Base-by-base conservation (phyloP, 192 early-diverging fungal species). In the Haplosporangium gracile region DNA sequence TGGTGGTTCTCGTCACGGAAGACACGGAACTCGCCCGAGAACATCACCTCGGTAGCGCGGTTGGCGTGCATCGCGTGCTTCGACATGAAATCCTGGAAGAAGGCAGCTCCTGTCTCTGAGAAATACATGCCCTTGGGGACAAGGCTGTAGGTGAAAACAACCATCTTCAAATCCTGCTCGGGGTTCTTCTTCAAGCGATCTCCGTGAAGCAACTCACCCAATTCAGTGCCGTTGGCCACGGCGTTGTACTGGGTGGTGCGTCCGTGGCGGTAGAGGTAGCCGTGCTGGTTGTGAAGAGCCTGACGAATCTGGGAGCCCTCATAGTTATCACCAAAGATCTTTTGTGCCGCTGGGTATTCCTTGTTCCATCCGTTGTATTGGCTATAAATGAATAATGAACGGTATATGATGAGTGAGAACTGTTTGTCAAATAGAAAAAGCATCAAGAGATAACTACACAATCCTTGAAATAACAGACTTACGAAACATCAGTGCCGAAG, bases 11-110 rank as follows among this genome's bases (percentile, higher is more conserved):
- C 74, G 55, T 85, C 78, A 51, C 45, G 51, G 51, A 86, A 81
- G 10, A 86, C 24, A 15, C 84, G 78, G 76, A 86, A 86, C 75
- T 86, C 84, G 29, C 84, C 84, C 24, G 84, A 73, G 57, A 71
- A 86, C 57, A 80, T n/a, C 15, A 86, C 84, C 32, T 86, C 84
- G 0, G 74, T 74, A n/a, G 84, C 78, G 39, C 84, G 79, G 57
- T 86, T 81, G 47, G 79, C 84, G 32, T 86, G 84, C 84, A 86
- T 86, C 15, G 84, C 84, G 26, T 86, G 84, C 51, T 86, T 86
- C n/a, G 84, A 86, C 84, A 86, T 86, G 53, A 86, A 86, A 39
- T 86, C 84, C 65, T 81, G 78, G 65, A 86, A 86, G 76, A 86
- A 86, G 7, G 84, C 84, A 7, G 79, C 53, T 8, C 84, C 84